Percentiles rank a stretch among this genome's conserved stretches.
These are phyloP conservation scores for Tuctoria greenei DNA, from an alignment of 176 grass and related monocot genomes.

Conservation along the genomic window DNA sequence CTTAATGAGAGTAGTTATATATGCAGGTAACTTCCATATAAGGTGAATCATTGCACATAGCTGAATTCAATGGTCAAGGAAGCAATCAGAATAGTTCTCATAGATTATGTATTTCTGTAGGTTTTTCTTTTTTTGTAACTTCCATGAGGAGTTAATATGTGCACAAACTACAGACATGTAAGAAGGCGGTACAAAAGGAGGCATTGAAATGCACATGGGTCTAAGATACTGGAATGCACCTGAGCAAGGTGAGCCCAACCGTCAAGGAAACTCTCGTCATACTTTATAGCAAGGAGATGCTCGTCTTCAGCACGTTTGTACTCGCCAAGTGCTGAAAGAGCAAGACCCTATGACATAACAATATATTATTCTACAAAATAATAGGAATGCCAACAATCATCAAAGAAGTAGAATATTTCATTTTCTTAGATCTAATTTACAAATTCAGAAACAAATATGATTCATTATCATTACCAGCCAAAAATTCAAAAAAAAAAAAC, in stretches of 20 bases:
- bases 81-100: background rate
- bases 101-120: background rate
- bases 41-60: background rate
- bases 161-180: background rate
- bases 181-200: conserved; percentile 7
- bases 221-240: conserved; percentile 49
- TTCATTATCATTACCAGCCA: conserved; percentile 13
- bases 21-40: background rate
- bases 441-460: conserved; percentile 24
- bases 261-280: conserved; percentile 83
- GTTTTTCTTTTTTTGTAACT: background rate
- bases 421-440: background rate
- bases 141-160: conserved; percentile 13
- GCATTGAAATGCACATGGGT: conserved; percentile 29
- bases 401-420: conserved; percentile 20
- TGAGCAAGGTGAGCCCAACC: conserved; percentile 95
- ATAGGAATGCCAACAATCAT: conserved; percentile 13
- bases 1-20: conserved; percentile 1
- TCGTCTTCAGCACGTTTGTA: conserved; percentile 82
- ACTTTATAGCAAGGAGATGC: conserved; percentile 78
- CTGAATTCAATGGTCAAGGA: background rate
- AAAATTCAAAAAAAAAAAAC: background rate
- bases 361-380: conserved; percentile 32
- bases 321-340: conserved; percentile 83
- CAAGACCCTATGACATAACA: conserved; percentile 65